Conservation (phyloP, 2,329 filamentous ascomycete genomes). For the Phyllosticta capitalensis region DNA sequence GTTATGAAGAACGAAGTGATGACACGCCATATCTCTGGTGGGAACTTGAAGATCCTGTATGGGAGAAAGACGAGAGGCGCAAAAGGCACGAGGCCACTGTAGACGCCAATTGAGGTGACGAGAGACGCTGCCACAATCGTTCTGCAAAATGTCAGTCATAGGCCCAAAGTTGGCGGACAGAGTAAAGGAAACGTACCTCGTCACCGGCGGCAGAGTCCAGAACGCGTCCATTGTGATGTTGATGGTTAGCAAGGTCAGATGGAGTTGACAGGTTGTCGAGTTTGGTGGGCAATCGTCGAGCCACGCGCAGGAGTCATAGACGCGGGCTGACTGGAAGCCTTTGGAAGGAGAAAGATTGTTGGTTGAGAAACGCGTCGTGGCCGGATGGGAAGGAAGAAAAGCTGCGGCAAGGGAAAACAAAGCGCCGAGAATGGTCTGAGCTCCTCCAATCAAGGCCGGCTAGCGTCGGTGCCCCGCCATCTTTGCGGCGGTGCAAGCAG, state of each 20-base stretch:
- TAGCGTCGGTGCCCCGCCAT: too few species aligned
- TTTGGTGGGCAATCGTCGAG: background rate
- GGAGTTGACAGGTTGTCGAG: background rate
- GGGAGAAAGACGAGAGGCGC: slow-evolving; percentile 47
- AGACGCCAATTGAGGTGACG: slow-evolving; percentile 50
- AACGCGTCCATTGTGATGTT: slow-evolving; percentile 47
- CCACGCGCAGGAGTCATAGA: slow-evolving; percentile 2
- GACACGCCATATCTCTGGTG: slow-evolving; percentile 52
- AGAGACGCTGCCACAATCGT: slow-evolving; percentile 58
- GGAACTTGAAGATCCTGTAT: slow-evolving; percentile 45
- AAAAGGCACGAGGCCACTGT: slow-evolving; percentile 46
- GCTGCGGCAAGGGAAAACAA: slow-evolving; percentile 3
- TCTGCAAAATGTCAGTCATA: slow-evolving; percentile 35
- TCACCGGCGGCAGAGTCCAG: slow-evolving; percentile 56
- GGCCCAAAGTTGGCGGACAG: background rate
- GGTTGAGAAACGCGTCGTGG: background rate
- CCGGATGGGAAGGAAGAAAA: slow-evolving; percentile 1
- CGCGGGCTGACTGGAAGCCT: slow-evolving; percentile 10
- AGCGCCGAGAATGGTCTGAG: slow-evolving; percentile 4
- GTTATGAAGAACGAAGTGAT: slow-evolving; percentile 52
- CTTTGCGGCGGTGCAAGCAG: background rate
- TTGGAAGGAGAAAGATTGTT: background rate
- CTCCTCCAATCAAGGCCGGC: background rate
- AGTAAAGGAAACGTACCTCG: slow-evolving; percentile 45
- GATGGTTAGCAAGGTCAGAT: slow-evolving; percentile 2